Evolutionary conservation across 179 eudicot species (phyloP).

Genomic region (Beta lomatogona): DNA sequence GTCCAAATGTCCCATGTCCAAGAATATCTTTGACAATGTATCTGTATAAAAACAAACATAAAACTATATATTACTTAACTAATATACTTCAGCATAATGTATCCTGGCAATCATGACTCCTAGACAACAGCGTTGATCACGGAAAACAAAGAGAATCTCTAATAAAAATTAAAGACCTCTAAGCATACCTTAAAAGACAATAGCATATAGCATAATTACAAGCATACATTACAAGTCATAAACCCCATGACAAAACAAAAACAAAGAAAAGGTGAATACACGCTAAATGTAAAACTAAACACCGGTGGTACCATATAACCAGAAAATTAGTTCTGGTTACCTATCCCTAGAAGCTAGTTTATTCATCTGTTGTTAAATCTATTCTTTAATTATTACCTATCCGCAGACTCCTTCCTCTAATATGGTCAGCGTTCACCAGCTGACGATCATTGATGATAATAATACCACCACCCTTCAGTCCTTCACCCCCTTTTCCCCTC

Average conservation of each 20-base stretch:
- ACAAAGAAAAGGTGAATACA: background rate
- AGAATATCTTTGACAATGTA: conserved; percentile 94
- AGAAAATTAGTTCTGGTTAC: background rate
- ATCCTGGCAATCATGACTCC: background rate
- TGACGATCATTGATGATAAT: too few relatives aligned
- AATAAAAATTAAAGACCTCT: background rate
- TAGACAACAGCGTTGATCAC: background rate
- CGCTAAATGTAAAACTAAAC: background rate
- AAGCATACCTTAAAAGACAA: background rate
- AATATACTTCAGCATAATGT: background rate
- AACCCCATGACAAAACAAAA: background rate
- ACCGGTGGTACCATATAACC: background rate
- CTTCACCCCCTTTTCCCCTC: too few relatives aligned
- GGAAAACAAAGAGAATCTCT: background rate
- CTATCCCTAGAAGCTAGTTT: background rate
- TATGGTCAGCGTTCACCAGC: too few relatives aligned
- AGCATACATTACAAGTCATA: too few relatives aligned
- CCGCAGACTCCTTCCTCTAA: too few relatives aligned
- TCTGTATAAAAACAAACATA: conserved; percentile 45
- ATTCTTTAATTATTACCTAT: background rate
- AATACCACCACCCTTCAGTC: too few relatives aligned
- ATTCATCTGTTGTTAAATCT: too few relatives aligned
- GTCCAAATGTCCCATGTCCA: conserved; percentile 99
- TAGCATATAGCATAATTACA: background rate
- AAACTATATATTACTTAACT: background rate